Percentiles rank a stretch among this genome's conserved stretches.
These are phyloP conservation scores for Erucastrum elatum DNA, from an alignment of 345 rosid genomes.

Conservation along the genomic window DNA sequence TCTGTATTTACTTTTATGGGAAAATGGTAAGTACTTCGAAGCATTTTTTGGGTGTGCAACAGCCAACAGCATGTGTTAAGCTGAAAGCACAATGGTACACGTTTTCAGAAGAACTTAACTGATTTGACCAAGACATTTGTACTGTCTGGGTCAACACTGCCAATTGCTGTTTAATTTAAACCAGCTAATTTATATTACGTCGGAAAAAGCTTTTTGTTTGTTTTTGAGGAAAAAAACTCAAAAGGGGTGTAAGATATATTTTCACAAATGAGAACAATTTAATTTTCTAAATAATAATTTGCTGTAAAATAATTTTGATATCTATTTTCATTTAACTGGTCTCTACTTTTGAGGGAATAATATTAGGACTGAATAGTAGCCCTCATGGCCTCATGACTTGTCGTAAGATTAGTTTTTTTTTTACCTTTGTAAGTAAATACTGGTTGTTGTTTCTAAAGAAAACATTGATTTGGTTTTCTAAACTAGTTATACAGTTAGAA, in stretches of 20 bases:
- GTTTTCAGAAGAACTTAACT: conserved; percentile 29
- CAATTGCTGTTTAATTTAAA: conserved; percentile 20
- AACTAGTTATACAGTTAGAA: too few relatives aligned
- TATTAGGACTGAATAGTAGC: conserved; percentile 8
- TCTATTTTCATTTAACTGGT: background rate
- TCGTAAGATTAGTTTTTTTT: background rate
- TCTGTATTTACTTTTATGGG: background rate
- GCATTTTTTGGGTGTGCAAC: background rate
- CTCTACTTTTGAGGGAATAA: background rate
- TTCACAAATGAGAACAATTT: background rate
- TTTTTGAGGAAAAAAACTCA: background rate
- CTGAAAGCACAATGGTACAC: conserved; percentile 24
- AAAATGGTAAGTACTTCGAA: background rate
- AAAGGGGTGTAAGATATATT: background rate
- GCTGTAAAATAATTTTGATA: background rate
- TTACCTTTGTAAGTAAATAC: too few relatives aligned
- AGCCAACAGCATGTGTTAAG: conserved; percentile 2
- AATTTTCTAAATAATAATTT: background rate
- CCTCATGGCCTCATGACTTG: background rate
- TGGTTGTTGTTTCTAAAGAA: too few relatives aligned
- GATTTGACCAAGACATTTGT: conserved; percentile 40
- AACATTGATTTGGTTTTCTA: too few relatives aligned
- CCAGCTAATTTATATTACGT: conserved; percentile 6
- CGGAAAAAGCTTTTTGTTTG: background rate
- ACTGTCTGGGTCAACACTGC: conserved; percentile 22